A percentile compares a stretch with the other conserved stretches of the same genome.
These are phyloP conservation scores for Lyophyllum atratum DNA, from an alignment of 768 basidiomycete genomes.

Conservation along the genomic window DNA sequence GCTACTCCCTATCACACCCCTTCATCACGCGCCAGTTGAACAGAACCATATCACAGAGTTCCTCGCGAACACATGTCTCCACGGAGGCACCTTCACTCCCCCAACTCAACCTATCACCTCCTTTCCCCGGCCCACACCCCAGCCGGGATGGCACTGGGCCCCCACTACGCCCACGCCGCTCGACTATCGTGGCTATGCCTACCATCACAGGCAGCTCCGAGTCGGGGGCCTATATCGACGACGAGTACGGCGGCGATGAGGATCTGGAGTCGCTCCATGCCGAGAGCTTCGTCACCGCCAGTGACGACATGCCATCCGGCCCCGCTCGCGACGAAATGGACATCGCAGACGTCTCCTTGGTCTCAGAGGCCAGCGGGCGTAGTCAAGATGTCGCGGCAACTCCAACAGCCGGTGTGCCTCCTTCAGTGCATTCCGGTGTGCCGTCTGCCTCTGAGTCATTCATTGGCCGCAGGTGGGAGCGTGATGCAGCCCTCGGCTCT, in stretches of 20 bases:
- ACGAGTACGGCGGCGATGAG: conserved; percentile 29
- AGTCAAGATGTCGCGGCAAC: neutral
- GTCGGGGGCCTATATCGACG: conserved; percentile 31
- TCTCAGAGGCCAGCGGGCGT: neutral
- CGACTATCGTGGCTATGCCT: conserved; percentile 34
- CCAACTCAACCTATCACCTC: conserved; percentile 59
- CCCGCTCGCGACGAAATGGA: conserved; percentile 5
- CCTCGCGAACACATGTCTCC: conserved; percentile 59
- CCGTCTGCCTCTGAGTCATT: conserved; percentile 50
- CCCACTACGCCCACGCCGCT: conserved; percentile 26
- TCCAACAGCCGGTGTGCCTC: neutral
- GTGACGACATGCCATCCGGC: conserved; percentile 15
- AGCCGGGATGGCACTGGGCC: conserved; percentile 29
- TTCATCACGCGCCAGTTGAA: conserved; percentile 70
- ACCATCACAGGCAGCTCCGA: conserved; percentile 43
- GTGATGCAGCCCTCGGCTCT: conserved; percentile 38
- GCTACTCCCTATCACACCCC: conserved; percentile 43
- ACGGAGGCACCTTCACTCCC: conserved; percentile 49
- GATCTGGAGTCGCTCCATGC: conserved; percentile 52
- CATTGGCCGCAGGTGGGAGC: conserved; percentile 52
- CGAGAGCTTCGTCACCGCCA: conserved; percentile 60
- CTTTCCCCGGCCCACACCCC: conserved; percentile 45
- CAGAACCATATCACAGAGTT: conserved; percentile 64
- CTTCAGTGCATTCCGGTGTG: conserved; percentile 17
- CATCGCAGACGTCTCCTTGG: conserved; percentile 4